phyloP scores from a whole-genome alignment of 495 filamentous ascomycete genomes.

The Podospora anserina region DNA sequence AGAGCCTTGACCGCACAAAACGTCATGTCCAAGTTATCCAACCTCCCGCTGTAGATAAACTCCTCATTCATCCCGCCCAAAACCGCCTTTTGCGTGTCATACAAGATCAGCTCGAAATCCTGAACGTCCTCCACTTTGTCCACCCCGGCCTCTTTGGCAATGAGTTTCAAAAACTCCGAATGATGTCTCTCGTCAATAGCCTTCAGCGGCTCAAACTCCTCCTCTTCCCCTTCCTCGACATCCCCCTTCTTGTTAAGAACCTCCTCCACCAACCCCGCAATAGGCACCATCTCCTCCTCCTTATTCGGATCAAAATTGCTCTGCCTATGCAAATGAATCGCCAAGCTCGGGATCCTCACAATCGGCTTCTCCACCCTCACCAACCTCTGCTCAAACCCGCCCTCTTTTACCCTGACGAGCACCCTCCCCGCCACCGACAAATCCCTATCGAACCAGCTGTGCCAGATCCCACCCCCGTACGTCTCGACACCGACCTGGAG shows the following conservation, averaged over 20 bases:
- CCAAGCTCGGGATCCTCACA: conserved; percentile 84
- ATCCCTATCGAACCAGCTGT: conserved; percentile 93
- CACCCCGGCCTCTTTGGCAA: conserved; percentile 76
- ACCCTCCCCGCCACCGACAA: conserved; percentile 85
- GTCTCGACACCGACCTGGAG: conserved; percentile 94
- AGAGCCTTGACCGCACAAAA: conserved; percentile 81
- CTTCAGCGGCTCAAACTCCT: conserved; percentile 68
- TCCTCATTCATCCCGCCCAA: conserved; percentile 90
- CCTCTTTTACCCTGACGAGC: conserved; percentile 61
- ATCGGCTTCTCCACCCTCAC: conserved; percentile 90
- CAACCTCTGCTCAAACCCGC: conserved; percentile 74
- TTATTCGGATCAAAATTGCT: conserved; percentile 90
- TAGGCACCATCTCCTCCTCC: conserved; percentile 91
- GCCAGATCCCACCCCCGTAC: conserved; percentile 85
- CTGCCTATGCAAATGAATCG: conserved; percentile 87
- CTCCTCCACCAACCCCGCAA: conserved; percentile 79
- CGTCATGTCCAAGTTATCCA: conserved; percentile 95
- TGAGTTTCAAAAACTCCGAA: conserved; percentile 74
- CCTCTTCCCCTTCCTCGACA: conserved; percentile 40
- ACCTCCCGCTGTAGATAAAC: conserved; percentile 85
- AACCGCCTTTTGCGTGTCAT: conserved; percentile 87
- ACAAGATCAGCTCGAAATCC: conserved; percentile 94
- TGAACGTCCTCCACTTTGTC: conserved; percentile 62
- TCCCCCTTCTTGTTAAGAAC: conserved; percentile 69
- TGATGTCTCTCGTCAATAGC: conserved; percentile 82